These are phyloP conservation scores for Aspergillus saccharolyticus DNA, from an alignment of 495 filamentous ascomycete species.

Conservation along the genomic window DNA sequence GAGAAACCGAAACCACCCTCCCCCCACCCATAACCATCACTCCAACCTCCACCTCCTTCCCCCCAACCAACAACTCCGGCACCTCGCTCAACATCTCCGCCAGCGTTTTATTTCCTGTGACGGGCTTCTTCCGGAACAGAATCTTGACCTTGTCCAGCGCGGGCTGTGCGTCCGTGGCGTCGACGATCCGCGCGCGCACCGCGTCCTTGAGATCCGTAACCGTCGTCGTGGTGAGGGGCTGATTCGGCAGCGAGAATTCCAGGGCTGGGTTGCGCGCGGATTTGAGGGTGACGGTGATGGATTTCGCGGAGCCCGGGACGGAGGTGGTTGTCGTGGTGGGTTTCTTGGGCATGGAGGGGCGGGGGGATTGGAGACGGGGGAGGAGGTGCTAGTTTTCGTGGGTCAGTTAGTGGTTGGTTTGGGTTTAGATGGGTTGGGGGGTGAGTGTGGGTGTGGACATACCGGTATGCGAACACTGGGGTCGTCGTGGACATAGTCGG, in stretches of 20 bases:
- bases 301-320: conserved; percentile 44
- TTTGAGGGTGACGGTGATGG: conserved; percentile 59
- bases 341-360: conserved; percentile 49
- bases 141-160: conserved; percentile 71
- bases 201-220: conserved; percentile 67
- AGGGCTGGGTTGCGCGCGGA: conserved; percentile 69
- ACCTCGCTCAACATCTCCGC: conserved; percentile 47
- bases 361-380: conserved; percentile 42
- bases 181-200: conserved; percentile 47
- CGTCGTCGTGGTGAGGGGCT: conserved; percentile 57
- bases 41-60: conserved; percentile 59
- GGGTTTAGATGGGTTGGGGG: neutral
- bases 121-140: conserved; percentile 76
- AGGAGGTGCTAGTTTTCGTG: conserved; percentile 35
- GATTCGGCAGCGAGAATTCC: conserved; percentile 53
- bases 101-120: conserved; percentile 54
- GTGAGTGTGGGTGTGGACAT: conserved; percentile 30
- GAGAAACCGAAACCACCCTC: conserved; percentile 26
- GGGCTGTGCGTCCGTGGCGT: conserved; percentile 29
- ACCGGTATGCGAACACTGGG: conserved; percentile 68
- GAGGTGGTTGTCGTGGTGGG: conserved; percentile 20
- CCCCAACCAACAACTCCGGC: conserved; percentile 32
- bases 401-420: conserved; percentile 8
- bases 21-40: conserved; percentile 80
- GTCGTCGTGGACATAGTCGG: conserved; percentile 83